These are phyloP conservation scores for Fusarium clavum DNA, from an alignment of 2,329 filamentous ascomycete species.

Conservation along the genomic window DNA sequence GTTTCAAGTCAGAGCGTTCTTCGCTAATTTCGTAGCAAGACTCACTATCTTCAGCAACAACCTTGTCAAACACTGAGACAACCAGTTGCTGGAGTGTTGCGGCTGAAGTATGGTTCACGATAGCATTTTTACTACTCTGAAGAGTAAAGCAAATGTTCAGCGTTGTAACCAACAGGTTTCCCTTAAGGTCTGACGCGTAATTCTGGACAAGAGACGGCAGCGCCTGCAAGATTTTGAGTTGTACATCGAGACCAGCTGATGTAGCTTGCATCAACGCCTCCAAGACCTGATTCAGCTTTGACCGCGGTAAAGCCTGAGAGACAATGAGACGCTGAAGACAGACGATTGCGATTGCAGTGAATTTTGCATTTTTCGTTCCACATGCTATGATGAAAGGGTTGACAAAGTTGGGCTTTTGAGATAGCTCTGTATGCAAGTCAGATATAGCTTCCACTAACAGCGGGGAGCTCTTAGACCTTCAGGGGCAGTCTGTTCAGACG, in stretches of 20 bases:
- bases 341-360: constrained; percentile 86
- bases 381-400: constrained; percentile 96
- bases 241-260: constrained; percentile 84
- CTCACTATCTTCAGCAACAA: constrained; percentile 77
- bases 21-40: too few species aligned
- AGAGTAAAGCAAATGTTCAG: constrained; percentile 93
- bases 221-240: constrained; percentile 94
- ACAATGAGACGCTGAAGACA: constrained; percentile 92
- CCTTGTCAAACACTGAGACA: constrained; percentile 92
- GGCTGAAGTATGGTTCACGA: constrained; percentile 94
- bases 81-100: constrained; percentile 97
- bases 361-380: constrained; percentile 88
- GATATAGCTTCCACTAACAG: constrained; percentile 27
- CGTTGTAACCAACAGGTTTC: constrained; percentile 82
- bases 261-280: constrained; percentile 89
- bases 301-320: constrained; percentile 79
- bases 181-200: constrained; percentile 83
- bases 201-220: constrained; percentile 91
- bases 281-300: constrained; percentile 85
- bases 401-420: constrained; percentile 83
- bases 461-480: constrained; percentile 48
- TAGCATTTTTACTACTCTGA: constrained; percentile 90
- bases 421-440: constrained; percentile 72
- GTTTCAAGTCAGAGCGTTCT: too few species aligned
- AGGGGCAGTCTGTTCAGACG: constrained; percentile 54